Conservation (phyloP, 208 protist species). For the Novymonas esmeraldas region DNA sequence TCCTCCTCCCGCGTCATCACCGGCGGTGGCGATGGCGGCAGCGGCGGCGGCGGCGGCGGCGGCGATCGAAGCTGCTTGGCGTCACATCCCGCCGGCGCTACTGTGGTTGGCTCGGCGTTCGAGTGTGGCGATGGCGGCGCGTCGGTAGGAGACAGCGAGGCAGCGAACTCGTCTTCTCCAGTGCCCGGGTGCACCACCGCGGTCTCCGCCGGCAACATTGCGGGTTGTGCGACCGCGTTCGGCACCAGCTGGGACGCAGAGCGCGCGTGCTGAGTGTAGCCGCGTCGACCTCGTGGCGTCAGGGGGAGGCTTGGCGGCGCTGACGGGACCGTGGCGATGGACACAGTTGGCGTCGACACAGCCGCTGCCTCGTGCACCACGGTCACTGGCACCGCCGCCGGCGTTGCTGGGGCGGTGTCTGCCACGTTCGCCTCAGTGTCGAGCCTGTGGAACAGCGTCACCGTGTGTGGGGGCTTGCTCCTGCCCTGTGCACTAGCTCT, state of each 20-base stretch:
- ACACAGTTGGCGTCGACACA: not conserved
- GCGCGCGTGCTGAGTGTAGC: conserved; percentile 17
- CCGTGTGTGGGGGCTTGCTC: not conserved
- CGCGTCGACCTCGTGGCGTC: not conserved
- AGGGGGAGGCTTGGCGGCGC: conserved; percentile 2
- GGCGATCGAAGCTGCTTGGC: too few species aligned
- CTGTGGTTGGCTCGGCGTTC: too few species aligned
- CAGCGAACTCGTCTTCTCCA: too few species aligned
- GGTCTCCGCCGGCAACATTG: not conserved
- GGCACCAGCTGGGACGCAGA: conserved; percentile 2
- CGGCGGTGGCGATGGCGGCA: conserved; percentile 13
- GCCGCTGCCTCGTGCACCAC: not conserved
- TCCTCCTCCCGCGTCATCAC: conserved; percentile 35
- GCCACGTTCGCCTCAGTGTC: not conserved
- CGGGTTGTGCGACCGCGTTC: conserved; percentile 2
- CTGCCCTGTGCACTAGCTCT: not conserved
- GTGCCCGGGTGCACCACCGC: not conserved
- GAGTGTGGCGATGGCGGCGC: too few species aligned
- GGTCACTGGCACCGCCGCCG: not conserved
- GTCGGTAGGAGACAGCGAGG: too few species aligned
- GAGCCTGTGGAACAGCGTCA: conserved; percentile 13
- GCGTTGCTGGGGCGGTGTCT: too few species aligned
- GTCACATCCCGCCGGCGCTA: too few species aligned
- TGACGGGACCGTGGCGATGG: not conserved
- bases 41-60: not conserved